These are phyloP conservation scores for Streptanthus diversifolius DNA, from an alignment of 345 rosid species.

Conservation along the genomic window DNA sequence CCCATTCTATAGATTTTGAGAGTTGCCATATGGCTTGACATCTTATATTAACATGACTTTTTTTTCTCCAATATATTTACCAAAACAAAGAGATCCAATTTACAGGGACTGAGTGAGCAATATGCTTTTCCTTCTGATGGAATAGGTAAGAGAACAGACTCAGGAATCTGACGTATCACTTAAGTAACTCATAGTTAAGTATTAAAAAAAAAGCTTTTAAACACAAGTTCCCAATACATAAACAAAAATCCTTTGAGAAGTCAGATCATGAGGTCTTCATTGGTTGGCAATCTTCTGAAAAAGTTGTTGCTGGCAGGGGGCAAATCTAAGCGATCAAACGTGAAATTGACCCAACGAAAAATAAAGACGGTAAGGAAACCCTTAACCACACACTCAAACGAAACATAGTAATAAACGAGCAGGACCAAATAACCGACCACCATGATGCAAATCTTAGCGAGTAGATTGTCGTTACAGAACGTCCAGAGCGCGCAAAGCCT, in stretches of 20 bases:
- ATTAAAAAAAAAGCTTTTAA: too few relatives aligned
- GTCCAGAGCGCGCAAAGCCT: background rate
- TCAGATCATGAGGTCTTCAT: constrained; percentile 1
- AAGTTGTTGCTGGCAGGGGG: background rate
- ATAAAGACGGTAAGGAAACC: background rate
- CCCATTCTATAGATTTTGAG: too few relatives aligned
- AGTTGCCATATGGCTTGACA: too few relatives aligned
- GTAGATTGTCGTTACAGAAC: too few relatives aligned
- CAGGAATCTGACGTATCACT: too few relatives aligned
- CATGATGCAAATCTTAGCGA: background rate
- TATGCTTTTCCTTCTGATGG: too few relatives aligned
- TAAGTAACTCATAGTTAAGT: too few relatives aligned
- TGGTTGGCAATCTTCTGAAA: constrained; percentile 25
- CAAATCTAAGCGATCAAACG: background rate
- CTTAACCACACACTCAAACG: background rate
- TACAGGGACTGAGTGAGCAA: too few relatives aligned
- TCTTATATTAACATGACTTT: too few relatives aligned
- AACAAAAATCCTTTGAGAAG: background rate
- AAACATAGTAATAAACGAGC: background rate
- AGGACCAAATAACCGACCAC: background rate
- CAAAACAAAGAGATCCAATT: too few relatives aligned
- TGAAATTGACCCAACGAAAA: background rate
- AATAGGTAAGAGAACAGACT: too few relatives aligned
- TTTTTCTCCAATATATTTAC: too few relatives aligned
- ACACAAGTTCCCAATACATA: background rate